Base-by-base conservation (phyloP, 139 green algal genomes). In the Chlamydomonas sphaeroides region DNA sequence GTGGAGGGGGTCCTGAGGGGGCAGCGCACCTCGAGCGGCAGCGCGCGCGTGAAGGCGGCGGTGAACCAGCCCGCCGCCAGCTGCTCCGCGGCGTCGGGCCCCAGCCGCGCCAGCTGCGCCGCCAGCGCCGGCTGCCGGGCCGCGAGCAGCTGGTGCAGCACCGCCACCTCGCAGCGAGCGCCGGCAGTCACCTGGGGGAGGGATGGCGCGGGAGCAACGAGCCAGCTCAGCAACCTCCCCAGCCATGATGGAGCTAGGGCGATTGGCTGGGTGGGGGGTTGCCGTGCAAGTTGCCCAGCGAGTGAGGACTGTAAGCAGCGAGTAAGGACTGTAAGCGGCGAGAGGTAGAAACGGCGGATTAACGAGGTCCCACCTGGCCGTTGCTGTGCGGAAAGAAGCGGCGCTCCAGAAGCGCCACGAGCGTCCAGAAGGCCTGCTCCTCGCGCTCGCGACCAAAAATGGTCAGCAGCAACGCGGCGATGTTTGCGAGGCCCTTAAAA, bases 371-470 rank as follows among this genome's bases (percentile, higher is more conserved):
- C 80, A n/a, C n/a, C 51, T 79, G 56, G 57, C 73, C 83, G 41
- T 30, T 17, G 57, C 38, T 63, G 71, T 65, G 8, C 5, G 65
- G 65, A n/a, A 86, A 86, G 49, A 84, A 75, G 30, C 56, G 63
- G 26, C 25, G 38, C 66, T 78, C 53, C 39, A 90, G 53, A 38
- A 91, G 59, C 2, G 83, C 88, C 7, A 67, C 45, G 41, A 91
- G 70, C 2, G 74, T 84, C 87, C 87, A 93, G 57, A 92, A 93
- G 23, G 61, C 62, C 42, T 73, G 62, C 62, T 82, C 62, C 51
- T 90, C 88, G 21, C 68, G 62, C 28, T 82, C 63, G 21, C 77
- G 30, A n/a, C 85, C 83, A 41, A 90, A 75, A 17, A 87, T 68
- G 3, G 67, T 57, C 35, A 92, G 59, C 68, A 92, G 59, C 65